These are phyloP conservation scores for Gardenia jasminoides DNA, from an alignment of 257 asterid genomes.

Conservation along the genomic window DNA sequence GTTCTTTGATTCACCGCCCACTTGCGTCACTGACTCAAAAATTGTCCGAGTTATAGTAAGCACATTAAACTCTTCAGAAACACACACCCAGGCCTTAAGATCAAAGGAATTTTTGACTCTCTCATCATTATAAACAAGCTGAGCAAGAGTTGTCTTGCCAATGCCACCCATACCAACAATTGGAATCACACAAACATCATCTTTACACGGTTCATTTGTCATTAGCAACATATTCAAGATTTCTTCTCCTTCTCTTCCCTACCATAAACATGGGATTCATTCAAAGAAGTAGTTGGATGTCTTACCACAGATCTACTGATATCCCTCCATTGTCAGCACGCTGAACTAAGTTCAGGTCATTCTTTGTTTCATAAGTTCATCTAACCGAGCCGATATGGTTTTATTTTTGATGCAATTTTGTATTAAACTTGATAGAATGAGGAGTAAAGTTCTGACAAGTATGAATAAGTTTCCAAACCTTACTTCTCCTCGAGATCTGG, in stretches of 20 bases:
- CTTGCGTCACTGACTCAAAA: constrained; percentile 19
- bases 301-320: constrained; percentile 23
- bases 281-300: constrained; percentile 49
- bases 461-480: constrained; percentile 40
- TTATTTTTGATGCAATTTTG: constrained; percentile 46
- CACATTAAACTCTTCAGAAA: constrained; percentile 28
- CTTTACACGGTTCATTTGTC: constrained; percentile 21
- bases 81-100: constrained; percentile 23
- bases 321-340: constrained; percentile 19
- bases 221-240: constrained; percentile 40
- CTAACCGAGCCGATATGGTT: constrained; percentile 35
- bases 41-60: constrained; percentile 13
- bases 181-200: constrained; percentile 47
- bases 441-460: constrained; percentile 44
- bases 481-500: constrained; percentile 29
- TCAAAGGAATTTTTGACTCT: constrained; percentile 14
- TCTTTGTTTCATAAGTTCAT: constrained; percentile 31
- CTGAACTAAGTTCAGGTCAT: constrained; percentile 37
- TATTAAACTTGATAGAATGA: constrained; percentile 34
- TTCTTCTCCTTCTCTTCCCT: constrained; percentile 52
- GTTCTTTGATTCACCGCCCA: constrained; percentile 16
- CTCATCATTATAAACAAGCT: constrained; percentile 28
- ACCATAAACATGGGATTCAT: constrained; percentile 57
- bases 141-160: constrained; percentile 35
- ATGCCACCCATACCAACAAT: constrained; percentile 62